phyloP scores from a whole-genome alignment of 2,329 filamentous ascomycete genomes.

The Alternaria triticimaculans region DNA sequence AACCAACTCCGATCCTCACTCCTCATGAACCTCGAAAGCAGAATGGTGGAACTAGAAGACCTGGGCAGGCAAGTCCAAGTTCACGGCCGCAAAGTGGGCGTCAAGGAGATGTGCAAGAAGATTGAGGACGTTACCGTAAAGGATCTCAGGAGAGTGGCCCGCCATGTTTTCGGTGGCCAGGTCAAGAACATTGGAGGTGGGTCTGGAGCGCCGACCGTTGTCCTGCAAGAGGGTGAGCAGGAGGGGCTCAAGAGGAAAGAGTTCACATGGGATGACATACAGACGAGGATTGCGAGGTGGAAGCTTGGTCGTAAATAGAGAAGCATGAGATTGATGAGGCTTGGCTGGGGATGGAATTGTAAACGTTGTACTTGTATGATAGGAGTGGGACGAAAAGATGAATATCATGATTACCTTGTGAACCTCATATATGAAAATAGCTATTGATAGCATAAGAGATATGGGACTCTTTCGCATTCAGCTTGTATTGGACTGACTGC shows the following conservation, averaged over 20 bases:
- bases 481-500: background rate
- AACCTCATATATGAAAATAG: background rate
- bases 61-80: constrained; percentile 94
- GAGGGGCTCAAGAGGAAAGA: constrained; percentile 71
- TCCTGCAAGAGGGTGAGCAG: constrained; percentile 87
- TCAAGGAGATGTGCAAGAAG: constrained; percentile 87
- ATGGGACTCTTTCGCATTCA: background rate
- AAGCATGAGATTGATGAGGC: background rate
- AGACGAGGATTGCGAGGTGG: constrained; percentile 84
- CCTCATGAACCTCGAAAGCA: constrained; percentile 95
- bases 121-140: constrained; percentile 82
- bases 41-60: constrained; percentile 98
- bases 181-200: constrained; percentile 78
- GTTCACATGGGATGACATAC: constrained; percentile 86
- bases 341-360: background rate
- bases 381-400: background rate
- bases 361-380: background rate
- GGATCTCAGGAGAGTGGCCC: constrained; percentile 83
- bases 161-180: constrained; percentile 75
- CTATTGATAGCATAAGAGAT: background rate
- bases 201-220: constrained; percentile 89
- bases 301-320: constrained; percentile 70
- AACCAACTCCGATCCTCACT: constrained; percentile 91
- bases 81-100: constrained; percentile 90
- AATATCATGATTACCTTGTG: background rate